Percentiles rank a stretch among this genome's conserved stretches.
Evolutionary conservation across 768 basidiomycete genomes (phyloP).

Genomic region (Erythrobasidium yunnanense): DNA sequence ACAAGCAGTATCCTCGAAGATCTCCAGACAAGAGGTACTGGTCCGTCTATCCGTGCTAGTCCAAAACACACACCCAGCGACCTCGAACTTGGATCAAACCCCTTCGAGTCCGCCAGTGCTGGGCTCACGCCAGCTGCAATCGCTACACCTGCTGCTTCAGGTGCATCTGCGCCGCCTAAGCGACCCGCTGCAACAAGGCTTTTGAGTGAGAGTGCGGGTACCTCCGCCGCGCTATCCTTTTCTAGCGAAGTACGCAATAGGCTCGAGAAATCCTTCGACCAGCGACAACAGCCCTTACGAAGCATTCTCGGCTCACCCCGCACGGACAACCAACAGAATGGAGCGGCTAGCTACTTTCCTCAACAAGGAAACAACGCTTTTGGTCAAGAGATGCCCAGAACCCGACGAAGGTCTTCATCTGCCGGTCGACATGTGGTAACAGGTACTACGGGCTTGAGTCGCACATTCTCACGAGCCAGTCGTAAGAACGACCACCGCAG

Average conservation of each 20-base stretch:
- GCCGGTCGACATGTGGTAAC: not conserved
- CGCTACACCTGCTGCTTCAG: not conserved
- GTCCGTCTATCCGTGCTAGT: not conserved
- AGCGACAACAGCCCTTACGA: not conserved
- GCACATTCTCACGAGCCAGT: constrained; percentile 9
- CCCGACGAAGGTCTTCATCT: too few relatives aligned
- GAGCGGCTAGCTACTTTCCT: too few relatives aligned
- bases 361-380: too few relatives aligned
- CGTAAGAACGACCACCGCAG: not conserved
- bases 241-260: not conserved
- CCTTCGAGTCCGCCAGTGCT: constrained; percentile 10
- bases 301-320: too few relatives aligned
- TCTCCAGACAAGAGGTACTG: constrained; percentile 1
- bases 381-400: too few relatives aligned
- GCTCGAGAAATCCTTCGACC: not conserved
- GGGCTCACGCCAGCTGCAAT: not conserved
- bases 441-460: not conserved
- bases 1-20: constrained; percentile 3
- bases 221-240: not conserved
- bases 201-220: not conserved
- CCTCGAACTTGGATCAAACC: constrained; percentile 15
- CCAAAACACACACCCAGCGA: constrained; percentile 11
- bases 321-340: too few relatives aligned
- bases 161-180: too few relatives aligned
- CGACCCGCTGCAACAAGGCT: not conserved